These are phyloP conservation scores for Sutorius australiensis DNA, from an alignment of 768 basidiomycete species.

Conservation along the genomic window DNA sequence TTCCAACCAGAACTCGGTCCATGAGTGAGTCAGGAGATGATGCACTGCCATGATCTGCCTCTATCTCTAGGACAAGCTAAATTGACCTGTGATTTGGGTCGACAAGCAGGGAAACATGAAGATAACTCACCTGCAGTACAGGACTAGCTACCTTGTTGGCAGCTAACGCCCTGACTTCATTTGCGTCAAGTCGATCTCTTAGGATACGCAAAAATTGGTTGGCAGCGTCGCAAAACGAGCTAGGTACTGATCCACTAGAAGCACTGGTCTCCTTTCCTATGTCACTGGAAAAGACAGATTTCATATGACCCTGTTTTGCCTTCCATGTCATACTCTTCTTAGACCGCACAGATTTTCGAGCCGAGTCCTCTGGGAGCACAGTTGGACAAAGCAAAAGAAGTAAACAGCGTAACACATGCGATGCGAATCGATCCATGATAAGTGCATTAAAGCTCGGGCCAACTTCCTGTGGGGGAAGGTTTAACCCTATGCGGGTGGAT, in stretches of 20 bases:
- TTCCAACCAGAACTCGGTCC: constrained; percentile 75
- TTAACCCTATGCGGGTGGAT: constrained; percentile 14
- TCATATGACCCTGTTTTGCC: constrained; percentile 74
- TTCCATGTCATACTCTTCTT: constrained; percentile 85
- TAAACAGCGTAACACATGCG: constrained; percentile 82
- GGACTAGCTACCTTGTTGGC: constrained; percentile 77
- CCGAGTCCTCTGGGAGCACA: constrained; percentile 39
- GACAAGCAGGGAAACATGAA: constrained; percentile 3
- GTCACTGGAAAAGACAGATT: constrained; percentile 62
- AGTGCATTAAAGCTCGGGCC: constrained; percentile 57
- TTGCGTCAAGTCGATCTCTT: constrained; percentile 51
- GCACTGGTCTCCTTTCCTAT: constrained; percentile 36
- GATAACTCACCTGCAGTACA: constrained; percentile 55
- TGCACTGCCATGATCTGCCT: constrained; percentile 60
- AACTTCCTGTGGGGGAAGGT: constrained; percentile 54
- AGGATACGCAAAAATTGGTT: constrained; percentile 48
- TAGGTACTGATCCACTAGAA: constrained; percentile 33
- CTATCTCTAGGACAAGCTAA: constrained; percentile 81
- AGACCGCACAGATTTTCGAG: constrained; percentile 56
- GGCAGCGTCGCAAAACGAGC: constrained; percentile 47
- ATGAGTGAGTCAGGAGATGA: constrained; percentile 68
- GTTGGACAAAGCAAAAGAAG: constrained; percentile 73
- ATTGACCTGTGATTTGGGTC: constrained; percentile 6
- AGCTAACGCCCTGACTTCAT: constrained; percentile 75
- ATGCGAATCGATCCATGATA: constrained; percentile 83